A percentile compares a stretch with the other conserved stretches of the same genome.
phyloP scores from a whole-genome alignment of 225 moss, liverwort and hornwort species.

The Takakia lepidozioides region DNA sequence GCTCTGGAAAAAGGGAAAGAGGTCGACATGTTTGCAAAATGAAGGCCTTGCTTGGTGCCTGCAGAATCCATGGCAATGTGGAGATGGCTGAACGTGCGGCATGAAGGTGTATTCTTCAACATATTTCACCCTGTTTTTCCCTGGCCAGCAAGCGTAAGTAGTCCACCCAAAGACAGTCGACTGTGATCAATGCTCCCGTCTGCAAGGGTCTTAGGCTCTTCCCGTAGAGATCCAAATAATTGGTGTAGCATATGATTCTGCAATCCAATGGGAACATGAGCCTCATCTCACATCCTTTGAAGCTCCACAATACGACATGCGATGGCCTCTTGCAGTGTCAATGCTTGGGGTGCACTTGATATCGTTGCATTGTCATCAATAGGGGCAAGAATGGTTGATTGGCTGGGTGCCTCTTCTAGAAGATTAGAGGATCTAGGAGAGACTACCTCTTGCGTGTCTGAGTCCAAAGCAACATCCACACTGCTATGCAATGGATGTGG shows the following conservation, averaged over 20 bases:
- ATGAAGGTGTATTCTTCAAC: no score
- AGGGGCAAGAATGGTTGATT: not conserved
- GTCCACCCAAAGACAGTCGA: not conserved
- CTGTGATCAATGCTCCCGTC: not conserved
- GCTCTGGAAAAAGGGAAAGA: no score
- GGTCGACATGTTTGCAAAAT: no score
- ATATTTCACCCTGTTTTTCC: no score
- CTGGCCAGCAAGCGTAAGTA: not conserved
- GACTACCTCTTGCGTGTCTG: no score
- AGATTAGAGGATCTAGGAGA: not conserved
- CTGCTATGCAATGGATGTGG: not conserved
- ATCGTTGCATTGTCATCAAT: not conserved
- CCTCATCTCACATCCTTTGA: not conserved
- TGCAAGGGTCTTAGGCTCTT: not conserved
- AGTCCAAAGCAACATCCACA: no score
- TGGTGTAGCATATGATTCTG: not conserved
- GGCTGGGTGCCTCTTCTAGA: not conserved
- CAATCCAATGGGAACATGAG: constrained; percentile 1
- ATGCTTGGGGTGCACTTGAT: not conserved
- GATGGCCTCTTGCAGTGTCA: not conserved
- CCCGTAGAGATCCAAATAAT: not conserved
- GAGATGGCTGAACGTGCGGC: no score
- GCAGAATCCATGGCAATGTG: no score
- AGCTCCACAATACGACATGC: not conserved
- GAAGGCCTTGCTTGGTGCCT: no score